Evolutionary conservation across 2,329 filamentous ascomycete genomes (phyloP), one percentile per base, ranked within the genome.

Genomic region (Esteya vermicola): DNA sequence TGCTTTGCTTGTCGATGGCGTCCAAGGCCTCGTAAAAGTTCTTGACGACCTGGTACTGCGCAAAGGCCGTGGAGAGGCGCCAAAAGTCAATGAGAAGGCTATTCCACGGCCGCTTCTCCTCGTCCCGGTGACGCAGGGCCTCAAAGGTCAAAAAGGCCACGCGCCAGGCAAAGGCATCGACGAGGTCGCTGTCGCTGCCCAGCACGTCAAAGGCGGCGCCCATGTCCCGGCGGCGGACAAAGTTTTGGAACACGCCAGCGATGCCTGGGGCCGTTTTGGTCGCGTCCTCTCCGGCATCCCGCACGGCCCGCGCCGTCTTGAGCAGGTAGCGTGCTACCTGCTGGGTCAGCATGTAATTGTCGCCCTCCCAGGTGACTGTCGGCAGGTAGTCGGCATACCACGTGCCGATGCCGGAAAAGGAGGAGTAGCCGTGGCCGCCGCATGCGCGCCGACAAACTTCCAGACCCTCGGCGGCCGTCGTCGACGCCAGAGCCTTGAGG

Each of bases 301-400:
- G 60, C 0, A 85, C 81, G 1, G 72, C 68, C 32, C 81, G 76
- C 0, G 80, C 81, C 4, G 80, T 75, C 67, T 85, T 86, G 47
- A 86, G 69, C 34, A 86, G 70, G 52, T 85, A 85, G 43, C 80
- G 72, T 3, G 78, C 78, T 3, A 85, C 81, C 60, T 86, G 81
- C 57, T 86, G 81, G 9, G 79, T 83, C 43, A 86, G 64, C 81
- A 86, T 85, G 63, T 82, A 85, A 64, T 84, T 85, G 61, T 85
- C 81, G 33, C 81, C 81, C 55, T 85, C 81, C 76, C 78, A 83
- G 9, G 79, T 83, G 4, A 65, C 61, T 4, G 59, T 62, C n/a
- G 82, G 80, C 1, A 85, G 65, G 54, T 85, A 85, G 55, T 86
- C 81, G 22, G 80, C 68, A 51, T 85, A 86, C 70, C 74, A 82